Conservation (phyloP, 2,329 filamentous ascomycete species). For the Clarireedia paspali region DNA sequence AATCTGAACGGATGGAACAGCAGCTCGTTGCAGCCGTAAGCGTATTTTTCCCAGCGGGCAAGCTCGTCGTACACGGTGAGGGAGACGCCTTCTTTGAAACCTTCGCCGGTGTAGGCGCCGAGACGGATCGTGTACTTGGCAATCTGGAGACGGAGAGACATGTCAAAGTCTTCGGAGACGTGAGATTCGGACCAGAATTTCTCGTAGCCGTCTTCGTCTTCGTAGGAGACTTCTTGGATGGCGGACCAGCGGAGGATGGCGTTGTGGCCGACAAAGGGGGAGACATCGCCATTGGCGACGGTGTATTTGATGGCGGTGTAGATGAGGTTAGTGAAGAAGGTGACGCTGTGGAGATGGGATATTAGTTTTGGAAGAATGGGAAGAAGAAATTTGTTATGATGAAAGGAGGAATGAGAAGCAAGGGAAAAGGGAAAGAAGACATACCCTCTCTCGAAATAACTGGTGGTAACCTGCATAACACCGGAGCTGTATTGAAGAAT, state of each 20-base stretch:
- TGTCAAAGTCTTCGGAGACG: slow-evolving; percentile 76
- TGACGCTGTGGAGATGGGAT: slow-evolving; percentile 37
- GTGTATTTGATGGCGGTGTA: slow-evolving; percentile 71
- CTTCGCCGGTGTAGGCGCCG: slow-evolving; percentile 65
- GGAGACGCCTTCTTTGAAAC: slow-evolving; percentile 77
- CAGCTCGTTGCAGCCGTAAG: slow-evolving; percentile 76
- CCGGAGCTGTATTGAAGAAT: slow-evolving; percentile 73
- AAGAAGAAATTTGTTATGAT: not conserved
- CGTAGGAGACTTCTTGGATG: slow-evolving; percentile 64
- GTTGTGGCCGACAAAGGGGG: slow-evolving; percentile 76
- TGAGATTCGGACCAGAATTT: slow-evolving; percentile 79
- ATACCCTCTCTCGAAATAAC: slow-evolving; percentile 57
- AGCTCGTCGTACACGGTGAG: slow-evolving; percentile 80
- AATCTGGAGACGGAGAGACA: slow-evolving; percentile 69
- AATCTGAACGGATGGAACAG: slow-evolving; percentile 70
- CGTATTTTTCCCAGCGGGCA: slow-evolving; percentile 81
- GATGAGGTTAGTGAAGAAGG: slow-evolving; percentile 66
- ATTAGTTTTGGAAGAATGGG: not conserved
- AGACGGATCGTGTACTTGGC: slow-evolving; percentile 66
- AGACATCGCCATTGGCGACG: slow-evolving; percentile 68
- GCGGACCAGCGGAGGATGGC: slow-evolving; percentile 69
- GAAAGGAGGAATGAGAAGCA: too few species aligned
- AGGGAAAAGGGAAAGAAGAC: too few species aligned
- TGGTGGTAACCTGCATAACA: slow-evolving; percentile 71
- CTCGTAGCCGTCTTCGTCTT: slow-evolving; percentile 62